These are phyloP conservation scores for Diplodia intermedia DNA, from an alignment of 2,329 filamentous ascomycete species.

Conservation along the genomic window DNA sequence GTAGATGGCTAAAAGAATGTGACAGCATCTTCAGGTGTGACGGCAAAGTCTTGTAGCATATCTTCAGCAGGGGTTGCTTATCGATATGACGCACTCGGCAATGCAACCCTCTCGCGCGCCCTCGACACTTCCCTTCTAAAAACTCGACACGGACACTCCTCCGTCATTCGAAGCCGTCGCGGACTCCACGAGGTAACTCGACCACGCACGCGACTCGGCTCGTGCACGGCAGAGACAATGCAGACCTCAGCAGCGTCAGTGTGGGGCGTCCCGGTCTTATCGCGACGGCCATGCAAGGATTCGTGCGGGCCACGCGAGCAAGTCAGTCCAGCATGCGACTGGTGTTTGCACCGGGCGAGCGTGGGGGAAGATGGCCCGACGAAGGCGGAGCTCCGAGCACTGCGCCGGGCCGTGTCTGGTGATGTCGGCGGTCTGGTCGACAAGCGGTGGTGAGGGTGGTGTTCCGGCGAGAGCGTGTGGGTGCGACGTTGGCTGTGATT, in stretches of 20 bases:
- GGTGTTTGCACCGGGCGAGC: background rate
- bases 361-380: background rate
- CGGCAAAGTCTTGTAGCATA: background rate
- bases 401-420: background rate
- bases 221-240: background rate
- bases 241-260: background rate
- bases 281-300: background rate
- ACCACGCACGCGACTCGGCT: background rate
- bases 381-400: background rate
- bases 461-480: background rate
- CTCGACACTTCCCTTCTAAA: background rate
- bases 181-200: background rate
- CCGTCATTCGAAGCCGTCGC: background rate
- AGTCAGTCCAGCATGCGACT: background rate
- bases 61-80: background rate
- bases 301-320: slow-evolving; percentile 19
- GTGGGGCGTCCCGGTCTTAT: background rate
- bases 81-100: background rate
- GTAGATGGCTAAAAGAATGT: background rate
- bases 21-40: background rate
- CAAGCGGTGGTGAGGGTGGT: background rate
- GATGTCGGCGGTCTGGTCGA: background rate
- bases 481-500: background rate
- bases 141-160: background rate
- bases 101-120: background rate